Percentiles rank a stretch among this genome's conserved stretches.
Evolutionary conservation across 495 filamentous ascomycete species (phyloP).

Genomic region (Astrothelium subdiscretum): DNA sequence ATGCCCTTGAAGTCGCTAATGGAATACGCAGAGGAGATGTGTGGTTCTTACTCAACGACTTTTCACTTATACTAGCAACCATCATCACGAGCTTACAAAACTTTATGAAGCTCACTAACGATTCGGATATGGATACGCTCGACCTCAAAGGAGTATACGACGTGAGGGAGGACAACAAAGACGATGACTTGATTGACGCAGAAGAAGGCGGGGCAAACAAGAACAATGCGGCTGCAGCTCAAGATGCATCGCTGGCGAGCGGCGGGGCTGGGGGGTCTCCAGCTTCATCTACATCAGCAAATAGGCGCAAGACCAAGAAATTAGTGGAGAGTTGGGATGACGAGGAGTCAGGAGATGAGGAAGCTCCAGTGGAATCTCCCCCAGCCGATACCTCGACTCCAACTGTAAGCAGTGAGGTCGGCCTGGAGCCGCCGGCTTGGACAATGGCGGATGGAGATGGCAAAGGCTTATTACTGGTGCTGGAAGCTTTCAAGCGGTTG

Average conservation of each 20-base stretch:
- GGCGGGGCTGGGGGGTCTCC: background rate
- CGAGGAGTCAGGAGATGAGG: constrained; percentile 17
- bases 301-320: constrained; percentile 19
- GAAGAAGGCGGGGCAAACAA: constrained; percentile 14
- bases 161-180: constrained; percentile 23
- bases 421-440: constrained; percentile 19
- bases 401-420: constrained; percentile 24
- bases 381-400: constrained; percentile 13
- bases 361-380: constrained; percentile 9
- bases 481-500: constrained; percentile 43
- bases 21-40: constrained; percentile 48
- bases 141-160: constrained; percentile 33
- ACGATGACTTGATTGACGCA: constrained; percentile 28
- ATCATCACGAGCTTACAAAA: constrained; percentile 47
- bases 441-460: constrained; percentile 21
- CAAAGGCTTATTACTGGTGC: constrained; percentile 43
- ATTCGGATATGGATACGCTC: constrained; percentile 23
- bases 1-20: constrained; percentile 46
- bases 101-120: constrained; percentile 32
- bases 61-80: constrained; percentile 56
- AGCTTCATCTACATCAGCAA: constrained; percentile 1
- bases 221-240: background rate
- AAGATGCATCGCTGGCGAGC: background rate
- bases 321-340: constrained; percentile 18
- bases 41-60: constrained; percentile 59